A percentile compares a stretch with the other conserved stretches of the same genome.
phyloP scores from a whole-genome alignment of 192 early-diverging fungal species.

The Dissophora globulifera region DNA sequence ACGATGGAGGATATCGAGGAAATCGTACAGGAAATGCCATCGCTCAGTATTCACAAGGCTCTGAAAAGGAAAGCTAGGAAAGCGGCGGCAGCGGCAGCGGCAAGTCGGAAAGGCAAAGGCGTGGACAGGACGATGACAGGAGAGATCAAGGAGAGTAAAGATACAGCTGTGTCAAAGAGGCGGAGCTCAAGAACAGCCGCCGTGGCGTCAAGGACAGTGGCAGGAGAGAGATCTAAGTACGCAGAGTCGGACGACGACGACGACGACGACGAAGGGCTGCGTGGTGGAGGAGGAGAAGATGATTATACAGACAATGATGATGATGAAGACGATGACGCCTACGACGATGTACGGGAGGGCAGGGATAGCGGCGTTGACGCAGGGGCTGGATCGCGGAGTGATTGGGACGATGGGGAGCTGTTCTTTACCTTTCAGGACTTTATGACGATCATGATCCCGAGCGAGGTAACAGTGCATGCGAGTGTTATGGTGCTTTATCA shows the following conservation, averaged over 20 bases:
- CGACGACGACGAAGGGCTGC: too few relatives aligned
- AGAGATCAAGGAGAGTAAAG: too few relatives aligned
- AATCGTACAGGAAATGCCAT: constrained; percentile 25
- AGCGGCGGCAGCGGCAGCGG: not conserved
- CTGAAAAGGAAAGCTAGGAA: not conserved
- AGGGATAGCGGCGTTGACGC: not conserved
- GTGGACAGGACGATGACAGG: not conserved
- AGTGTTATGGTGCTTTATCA: too few relatives aligned
- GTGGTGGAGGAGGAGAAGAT: too few relatives aligned
- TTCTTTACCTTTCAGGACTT: constrained; percentile 38
- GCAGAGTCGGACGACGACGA: constrained; percentile 22
- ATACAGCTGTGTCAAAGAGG: too few relatives aligned
- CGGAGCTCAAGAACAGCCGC: constrained; percentile 15
- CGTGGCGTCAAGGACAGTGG: not conserved
- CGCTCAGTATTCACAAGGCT: constrained; percentile 18
- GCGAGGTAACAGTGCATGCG: too few relatives aligned
- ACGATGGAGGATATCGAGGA: constrained; percentile 19
- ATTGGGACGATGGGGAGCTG: not conserved
- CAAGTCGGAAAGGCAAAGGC: not conserved
- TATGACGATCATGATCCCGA: constrained; percentile 36
- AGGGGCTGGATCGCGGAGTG: not conserved
- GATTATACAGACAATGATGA: constrained; percentile 3
- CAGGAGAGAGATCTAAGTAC: constrained; percentile 29
- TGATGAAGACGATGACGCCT: not conserved
- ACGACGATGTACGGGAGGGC: not conserved